phyloP scores from a whole-genome alignment of 805 yeast genomes.

The Teunomyces stri region DNA sequence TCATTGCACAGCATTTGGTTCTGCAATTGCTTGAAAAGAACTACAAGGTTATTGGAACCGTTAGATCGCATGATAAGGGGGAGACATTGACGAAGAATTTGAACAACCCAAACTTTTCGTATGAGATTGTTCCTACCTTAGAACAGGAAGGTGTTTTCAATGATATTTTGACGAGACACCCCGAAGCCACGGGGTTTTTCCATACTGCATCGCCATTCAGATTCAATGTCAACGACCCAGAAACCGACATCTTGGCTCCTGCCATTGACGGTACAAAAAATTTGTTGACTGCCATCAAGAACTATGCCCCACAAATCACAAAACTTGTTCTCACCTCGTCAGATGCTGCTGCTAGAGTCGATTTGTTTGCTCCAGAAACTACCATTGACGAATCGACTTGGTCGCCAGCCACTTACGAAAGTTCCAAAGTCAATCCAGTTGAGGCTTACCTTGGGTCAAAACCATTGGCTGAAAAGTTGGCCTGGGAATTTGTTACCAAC shows the following conservation, averaged over 20 bases:
- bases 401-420: conserved; percentile 15
- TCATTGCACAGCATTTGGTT: conserved; percentile 50
- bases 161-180: conserved; percentile 38
- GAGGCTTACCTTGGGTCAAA: conserved; percentile 28
- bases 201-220: conserved; percentile 54
- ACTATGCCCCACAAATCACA: conserved; percentile 44
- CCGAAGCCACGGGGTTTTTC: conserved; percentile 42
- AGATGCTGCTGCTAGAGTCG: conserved; percentile 36
- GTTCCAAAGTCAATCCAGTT: conserved; percentile 17
- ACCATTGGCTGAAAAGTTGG: conserved; percentile 31
- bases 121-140: conserved; percentile 33
- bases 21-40: conserved; percentile 36
- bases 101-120: conserved; percentile 18
- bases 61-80: conserved; percentile 32
- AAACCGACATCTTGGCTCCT: conserved; percentile 50
- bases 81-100: conserved; percentile 14
- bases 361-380: conserved; percentile 24
- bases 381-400: conserved; percentile 13
- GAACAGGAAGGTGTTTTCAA: conserved; percentile 44
- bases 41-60: conserved; percentile 53
- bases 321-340: conserved; percentile 57
- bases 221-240: conserved; percentile 41
- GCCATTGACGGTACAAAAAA: conserved; percentile 57
- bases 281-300: conserved; percentile 43
- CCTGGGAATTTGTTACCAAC: conserved; percentile 26